Evolutionary conservation across 345 rosid species (phyloP), one percentile per base, ranked within the genome.

Genomic region (Eucalyptus curtisii): DNA sequence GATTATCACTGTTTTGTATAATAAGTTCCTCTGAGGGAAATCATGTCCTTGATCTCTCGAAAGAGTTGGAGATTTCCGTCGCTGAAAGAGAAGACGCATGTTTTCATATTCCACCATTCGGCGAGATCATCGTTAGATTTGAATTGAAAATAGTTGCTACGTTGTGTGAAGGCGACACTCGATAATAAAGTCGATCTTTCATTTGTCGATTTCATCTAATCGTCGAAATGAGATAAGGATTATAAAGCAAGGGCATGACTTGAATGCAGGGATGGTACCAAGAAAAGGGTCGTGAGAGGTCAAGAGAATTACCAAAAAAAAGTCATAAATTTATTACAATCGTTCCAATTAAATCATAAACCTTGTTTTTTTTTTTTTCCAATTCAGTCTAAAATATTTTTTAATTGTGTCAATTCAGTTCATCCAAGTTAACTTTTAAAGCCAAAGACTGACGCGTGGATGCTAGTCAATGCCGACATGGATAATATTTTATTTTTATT

Each of bases 371-470:
- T 52, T 50, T 50, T 52, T 52, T 50, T 6, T 1, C 7, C 0
- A 52, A 19, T 52, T 19, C 24, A 3, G 0, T 52, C 4, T 52
- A 7, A 52, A 52, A 52, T 10, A 0, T 52, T 52, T 52, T 19
- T 4, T 0, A 19, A 52, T 52, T 52, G 0, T 52, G 7, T 52
- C 1, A 52, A 52, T 52, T 52, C 0, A 19, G 0, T 19, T 0
- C 8, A 52, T 52, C 10, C 1, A 17, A 40, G 4, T 8, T 1
- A 17, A 17, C 55, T 52, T n/a, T n/a, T n/a, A n/a, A n/a, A n/a
- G n/a, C n/a, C n/a, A n/a, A n/a, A n/a, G n/a, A n/a, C n/a, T n/a
- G n/a, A n/a, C n/a, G n/a, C n/a, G n/a, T 45, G 48, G 48, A 45
- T 45, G 11, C 3, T 45, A 9, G 3, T 49, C 1, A 49, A 14